Evolutionary conservation across 176 grass and related monocot species (phyloP).

Genomic region (Themeda triandra): DNA sequence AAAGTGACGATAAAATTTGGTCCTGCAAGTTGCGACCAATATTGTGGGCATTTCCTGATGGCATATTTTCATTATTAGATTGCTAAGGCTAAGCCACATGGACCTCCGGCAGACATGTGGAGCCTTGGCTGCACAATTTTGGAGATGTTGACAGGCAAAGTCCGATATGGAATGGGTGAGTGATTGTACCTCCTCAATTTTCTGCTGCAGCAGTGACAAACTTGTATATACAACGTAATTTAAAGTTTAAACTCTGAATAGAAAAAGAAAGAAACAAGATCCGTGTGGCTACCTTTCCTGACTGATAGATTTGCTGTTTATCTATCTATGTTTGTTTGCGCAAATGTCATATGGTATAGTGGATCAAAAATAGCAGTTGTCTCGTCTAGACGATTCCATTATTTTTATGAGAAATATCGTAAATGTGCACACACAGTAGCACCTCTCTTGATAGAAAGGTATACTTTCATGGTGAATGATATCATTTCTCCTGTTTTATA

Average conservation of each 20-base stretch:
- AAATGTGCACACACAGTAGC: too few species aligned
- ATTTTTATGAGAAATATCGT: too few species aligned
- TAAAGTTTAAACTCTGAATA: conserved; percentile 1
- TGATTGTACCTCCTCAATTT: conserved; percentile 2
- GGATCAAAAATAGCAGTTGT: too few species aligned
- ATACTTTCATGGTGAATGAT: conserved; percentile 27
- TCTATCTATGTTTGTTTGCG: neutral
- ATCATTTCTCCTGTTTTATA: conserved; percentile 33
- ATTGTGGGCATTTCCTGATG: conserved; percentile 17
- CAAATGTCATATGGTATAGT: neutral
- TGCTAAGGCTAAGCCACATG: conserved; percentile 65
- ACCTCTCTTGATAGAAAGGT: neutral
- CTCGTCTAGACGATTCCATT: too few species aligned
- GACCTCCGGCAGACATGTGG: conserved; percentile 83
- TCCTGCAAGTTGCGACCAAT: neutral
- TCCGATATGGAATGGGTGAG: conserved; percentile 86
- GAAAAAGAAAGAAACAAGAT: neutral
- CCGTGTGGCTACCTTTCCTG: neutral
- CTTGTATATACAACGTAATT: neutral
- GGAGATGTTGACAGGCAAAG: conserved; percentile 74
- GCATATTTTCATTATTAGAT: conserved; percentile 41
- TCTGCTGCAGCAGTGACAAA: neutral
- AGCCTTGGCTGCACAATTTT: conserved; percentile 93
- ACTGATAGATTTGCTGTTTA: neutral
- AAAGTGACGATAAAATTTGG: neutral